Conservation (phyloP, 1,139 yeast genomes). For the Hemisphaericaspora xylofermentans region DNA sequence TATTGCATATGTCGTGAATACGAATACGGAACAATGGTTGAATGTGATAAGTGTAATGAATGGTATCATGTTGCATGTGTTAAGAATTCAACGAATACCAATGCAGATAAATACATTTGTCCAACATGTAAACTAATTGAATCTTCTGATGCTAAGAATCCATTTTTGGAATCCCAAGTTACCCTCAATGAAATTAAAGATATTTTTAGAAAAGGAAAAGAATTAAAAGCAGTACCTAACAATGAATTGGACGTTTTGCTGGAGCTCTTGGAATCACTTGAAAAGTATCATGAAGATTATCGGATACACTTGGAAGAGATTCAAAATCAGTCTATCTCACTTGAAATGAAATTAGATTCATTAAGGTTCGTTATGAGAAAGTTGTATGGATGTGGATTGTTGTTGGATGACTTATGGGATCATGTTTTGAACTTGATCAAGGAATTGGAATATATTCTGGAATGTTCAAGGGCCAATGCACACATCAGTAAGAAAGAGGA, state of each 20-base stretch:
- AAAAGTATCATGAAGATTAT: conserved; percentile 13
- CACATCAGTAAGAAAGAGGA: neutral
- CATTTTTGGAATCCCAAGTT: conserved; percentile 20
- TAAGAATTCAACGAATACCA: conserved; percentile 28
- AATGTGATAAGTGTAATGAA: conserved; percentile 75
- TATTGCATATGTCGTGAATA: conserved; percentile 72
- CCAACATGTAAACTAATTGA: conserved; percentile 55
- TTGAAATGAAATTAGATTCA: conserved; percentile 23
- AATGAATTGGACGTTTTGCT: conserved; percentile 34
- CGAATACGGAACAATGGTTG: conserved; percentile 75
- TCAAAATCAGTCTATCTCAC: conserved; percentile 11
- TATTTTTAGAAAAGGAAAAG: conserved; percentile 28
- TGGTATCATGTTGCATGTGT: conserved; percentile 80
- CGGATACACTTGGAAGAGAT: conserved; percentile 16
- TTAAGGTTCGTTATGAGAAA: conserved; percentile 32
- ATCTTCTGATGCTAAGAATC: conserved; percentile 19
- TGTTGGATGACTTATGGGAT: conserved; percentile 24
- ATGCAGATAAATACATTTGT: conserved; percentile 55
- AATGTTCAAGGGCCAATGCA: conserved; percentile 1
- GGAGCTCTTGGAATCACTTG: conserved; percentile 18
- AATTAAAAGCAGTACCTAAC: conserved; percentile 37
- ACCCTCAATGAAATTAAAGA: conserved; percentile 19
- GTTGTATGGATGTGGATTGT: conserved; percentile 34
- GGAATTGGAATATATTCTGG: conserved; percentile 9
- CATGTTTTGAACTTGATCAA: conserved; percentile 22